Evolutionary conservation across 202 grass and related monocot genomes (phyloP), one percentile per base, ranked within the genome.

Genomic region (Bolboschoenoplectus hybrid): DNA sequence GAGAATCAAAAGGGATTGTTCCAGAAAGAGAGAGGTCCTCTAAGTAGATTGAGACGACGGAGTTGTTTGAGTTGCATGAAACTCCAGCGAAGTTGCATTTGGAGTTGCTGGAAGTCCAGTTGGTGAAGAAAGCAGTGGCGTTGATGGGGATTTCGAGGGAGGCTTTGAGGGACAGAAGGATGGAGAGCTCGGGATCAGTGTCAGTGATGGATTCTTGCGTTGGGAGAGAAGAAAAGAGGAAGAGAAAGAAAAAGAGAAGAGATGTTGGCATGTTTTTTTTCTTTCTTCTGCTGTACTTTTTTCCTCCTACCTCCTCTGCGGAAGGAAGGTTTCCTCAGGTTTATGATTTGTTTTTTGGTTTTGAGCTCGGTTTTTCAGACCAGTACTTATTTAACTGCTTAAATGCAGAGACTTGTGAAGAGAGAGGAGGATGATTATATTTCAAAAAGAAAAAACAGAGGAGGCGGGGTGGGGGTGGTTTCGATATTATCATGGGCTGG

Each of bases 81-180:
- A 95, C 89, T n/a, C 93, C 95, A 49, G 88, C 63, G 90, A 98
- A 95, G 14, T 7, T 80, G 89, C 95, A 95, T 0, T 93, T 85
- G 3, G 89, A 55, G 0, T 88, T 81, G 16, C 41, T 9, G 11
- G 72, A 43, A 53, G 76, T 13, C 95, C 95, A 98, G 20, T 87
- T 88, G 32, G 55, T 19, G 91, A 98, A 95, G 86, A 67, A 66
- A 0, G 9, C 14, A 3, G 61, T 55, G 12, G 83, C 50, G 5
- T 65, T 9, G 1, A 74, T 52, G 2, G 89, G 86, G 74, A 90
- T 55, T 34, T 63, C 70, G 50, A 97, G 89, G 17, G 87, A 86
- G 9, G 12, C 11, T 85, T 88, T 97, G 85, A 97, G 91, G 17
- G 84, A 53, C 1, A 94, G 52, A 5, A 97, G 87, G 5, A 85